Conservation (phyloP, 78 protist species). For the Dictyostelium brefeldianum region DNA sequence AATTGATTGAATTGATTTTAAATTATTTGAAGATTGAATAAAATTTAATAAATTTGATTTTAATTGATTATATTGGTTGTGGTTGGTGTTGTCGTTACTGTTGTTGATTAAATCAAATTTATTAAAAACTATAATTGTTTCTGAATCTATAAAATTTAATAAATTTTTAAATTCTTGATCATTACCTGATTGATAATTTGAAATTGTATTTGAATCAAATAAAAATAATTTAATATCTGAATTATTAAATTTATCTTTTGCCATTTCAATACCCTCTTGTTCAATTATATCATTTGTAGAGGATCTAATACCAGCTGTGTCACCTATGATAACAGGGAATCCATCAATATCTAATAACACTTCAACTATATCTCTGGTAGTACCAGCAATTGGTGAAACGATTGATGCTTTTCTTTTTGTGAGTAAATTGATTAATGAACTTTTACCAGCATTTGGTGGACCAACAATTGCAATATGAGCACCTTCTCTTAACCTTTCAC, state of each 20-base stretch:
- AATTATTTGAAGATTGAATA: slow-evolving; percentile 7
- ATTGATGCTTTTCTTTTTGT: slow-evolving; percentile 93
- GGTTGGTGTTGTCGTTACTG: too few species aligned
- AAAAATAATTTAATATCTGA: slow-evolving; percentile 40
- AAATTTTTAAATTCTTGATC: not conserved
- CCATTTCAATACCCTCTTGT: slow-evolving; percentile 83
- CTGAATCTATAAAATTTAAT: slow-evolving; percentile 12
- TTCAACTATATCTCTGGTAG: slow-evolving; percentile 95
- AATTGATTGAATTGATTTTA: slow-evolving; percentile 3
- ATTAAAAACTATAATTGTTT: slow-evolving; percentile 70
- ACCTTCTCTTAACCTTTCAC: slow-evolving; percentile 88
- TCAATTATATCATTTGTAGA: slow-evolving; percentile 83
- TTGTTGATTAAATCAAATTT: slow-evolving; percentile 24
- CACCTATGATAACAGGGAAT: slow-evolving; percentile 89
- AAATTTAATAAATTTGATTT: slow-evolving; percentile 4
- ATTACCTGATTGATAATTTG: not conserved
- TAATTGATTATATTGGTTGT: not conserved
- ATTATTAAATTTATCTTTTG: slow-evolving; percentile 60
- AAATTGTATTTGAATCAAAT: slow-evolving; percentile 4
- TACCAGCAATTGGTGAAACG: slow-evolving; percentile 93
- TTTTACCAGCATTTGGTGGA: slow-evolving; percentile 93
- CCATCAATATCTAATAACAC: slow-evolving; percentile 91
- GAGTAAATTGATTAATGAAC: slow-evolving; percentile 90
- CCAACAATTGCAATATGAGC: slow-evolving; percentile 87
- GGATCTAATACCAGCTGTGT: slow-evolving; percentile 93